These are phyloP conservation scores for Mollisia scopiformis DNA, from an alignment of 2,329 filamentous ascomycete species.

Conservation along the genomic window DNA sequence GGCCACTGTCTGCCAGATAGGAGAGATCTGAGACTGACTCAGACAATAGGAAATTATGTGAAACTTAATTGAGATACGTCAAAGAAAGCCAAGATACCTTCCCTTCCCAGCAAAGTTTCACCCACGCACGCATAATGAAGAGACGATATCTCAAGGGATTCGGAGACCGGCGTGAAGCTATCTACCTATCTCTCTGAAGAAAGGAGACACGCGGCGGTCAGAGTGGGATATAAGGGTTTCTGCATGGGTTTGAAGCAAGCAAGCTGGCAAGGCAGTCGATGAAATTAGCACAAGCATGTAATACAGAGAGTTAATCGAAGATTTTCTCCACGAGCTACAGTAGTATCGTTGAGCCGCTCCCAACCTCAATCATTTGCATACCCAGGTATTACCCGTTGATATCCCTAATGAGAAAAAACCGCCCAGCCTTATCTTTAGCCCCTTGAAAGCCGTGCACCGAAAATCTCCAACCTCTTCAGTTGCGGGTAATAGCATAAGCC, in stretches of 20 bases:
- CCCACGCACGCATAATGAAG: background rate
- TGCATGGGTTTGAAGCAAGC: constrained; percentile 10
- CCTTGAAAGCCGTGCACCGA: too few relatives aligned
- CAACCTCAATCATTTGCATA: background rate
- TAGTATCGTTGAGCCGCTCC: background rate
- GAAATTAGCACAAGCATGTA: constrained; percentile 10
- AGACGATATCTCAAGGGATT: background rate
- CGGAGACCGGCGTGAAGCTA: background rate
- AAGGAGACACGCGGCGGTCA: constrained; percentile 4
- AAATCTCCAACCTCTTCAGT: too few relatives aligned
- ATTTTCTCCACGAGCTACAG: background rate
- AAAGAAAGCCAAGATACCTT: background rate
- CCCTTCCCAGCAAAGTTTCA: background rate
- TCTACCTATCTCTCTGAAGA: background rate
- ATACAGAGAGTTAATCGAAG: constrained; percentile 8
- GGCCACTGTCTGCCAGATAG: background rate
- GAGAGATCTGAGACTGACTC: constrained; percentile 19
- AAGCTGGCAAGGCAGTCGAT: background rate
- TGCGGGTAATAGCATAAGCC: too few relatives aligned
- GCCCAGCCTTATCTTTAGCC: background rate
- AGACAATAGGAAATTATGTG: constrained; percentile 52
- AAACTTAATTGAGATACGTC: constrained; percentile 38
- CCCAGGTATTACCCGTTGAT: background rate
- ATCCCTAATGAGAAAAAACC: too few relatives aligned
- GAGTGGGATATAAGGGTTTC: constrained; percentile 3